These are phyloP conservation scores for Dianthus caryophyllus DNA, from an alignment of 148 eudicot genomes.

Conservation along the genomic window DNA sequence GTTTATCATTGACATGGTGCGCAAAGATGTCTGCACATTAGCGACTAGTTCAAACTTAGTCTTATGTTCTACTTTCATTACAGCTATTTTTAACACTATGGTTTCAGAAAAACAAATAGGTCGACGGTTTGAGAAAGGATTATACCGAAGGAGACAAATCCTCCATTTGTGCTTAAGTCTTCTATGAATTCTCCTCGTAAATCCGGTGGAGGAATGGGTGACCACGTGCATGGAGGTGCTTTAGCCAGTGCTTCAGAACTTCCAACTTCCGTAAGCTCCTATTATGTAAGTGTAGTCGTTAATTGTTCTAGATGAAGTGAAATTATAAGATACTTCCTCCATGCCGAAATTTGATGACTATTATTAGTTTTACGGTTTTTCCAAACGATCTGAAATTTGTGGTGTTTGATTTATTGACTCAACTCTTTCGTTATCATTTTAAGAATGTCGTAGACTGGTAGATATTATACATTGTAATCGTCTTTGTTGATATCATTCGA, in stretches of 20 bases:
- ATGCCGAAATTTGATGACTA: too few relatives aligned
- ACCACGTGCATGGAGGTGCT: slow-evolving; percentile 86
- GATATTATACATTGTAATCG: not conserved
- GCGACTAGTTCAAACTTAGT: not conserved
- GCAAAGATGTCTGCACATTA: slow-evolving; percentile 54
- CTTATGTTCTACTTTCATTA: not conserved
- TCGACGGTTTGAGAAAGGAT: slow-evolving; percentile 8
- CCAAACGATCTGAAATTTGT: too few relatives aligned
- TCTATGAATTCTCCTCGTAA: slow-evolving; percentile 68
- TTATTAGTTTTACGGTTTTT: too few relatives aligned
- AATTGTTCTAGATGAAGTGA: not conserved
- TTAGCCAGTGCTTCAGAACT: slow-evolving; percentile 49
- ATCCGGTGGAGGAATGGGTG: slow-evolving; percentile 89
- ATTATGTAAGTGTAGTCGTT: slow-evolving; percentile 12
- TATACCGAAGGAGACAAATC: slow-evolving; percentile 84
- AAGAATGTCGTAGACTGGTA: too few relatives aligned
- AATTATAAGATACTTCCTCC: not conserved
- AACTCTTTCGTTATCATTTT: too few relatives aligned
- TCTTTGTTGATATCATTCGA: not conserved
- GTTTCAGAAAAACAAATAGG: not conserved
- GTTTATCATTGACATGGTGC: slow-evolving; percentile 63
- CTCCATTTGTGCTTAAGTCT: slow-evolving; percentile 85
- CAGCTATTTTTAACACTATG: not conserved
- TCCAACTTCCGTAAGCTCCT: slow-evolving; percentile 83
- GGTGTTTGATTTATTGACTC: too few relatives aligned